phyloP scores from a whole-genome alignment of 805 yeast genomes.

The Kluyveromyces nonfermentans region DNA sequence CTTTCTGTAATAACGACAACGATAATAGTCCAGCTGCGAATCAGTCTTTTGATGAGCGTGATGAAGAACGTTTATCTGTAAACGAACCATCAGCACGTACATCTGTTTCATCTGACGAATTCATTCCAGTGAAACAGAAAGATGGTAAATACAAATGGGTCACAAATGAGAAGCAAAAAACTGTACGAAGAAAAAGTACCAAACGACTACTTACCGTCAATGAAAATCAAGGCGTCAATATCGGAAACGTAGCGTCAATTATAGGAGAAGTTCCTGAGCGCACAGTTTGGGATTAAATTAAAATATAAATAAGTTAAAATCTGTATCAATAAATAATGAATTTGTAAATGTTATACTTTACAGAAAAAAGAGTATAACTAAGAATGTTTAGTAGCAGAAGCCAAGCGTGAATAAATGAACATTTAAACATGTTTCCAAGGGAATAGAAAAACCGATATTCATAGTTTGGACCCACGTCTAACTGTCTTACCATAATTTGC shows the following conservation, averaged over 20 bases:
- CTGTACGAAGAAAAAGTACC: slow-evolving; percentile 23
- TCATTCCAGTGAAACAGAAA: slow-evolving; percentile 28
- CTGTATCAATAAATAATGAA: background rate
- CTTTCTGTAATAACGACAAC: slow-evolving; percentile 21
- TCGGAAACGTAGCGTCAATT: slow-evolving; percentile 25
- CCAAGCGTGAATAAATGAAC: no score
- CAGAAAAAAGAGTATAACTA: no score
- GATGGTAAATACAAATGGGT: slow-evolving; percentile 23
- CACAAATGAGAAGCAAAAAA: slow-evolving; percentile 12
- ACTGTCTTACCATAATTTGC: slow-evolving; percentile 51
- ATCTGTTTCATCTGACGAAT: slow-evolving; percentile 22
- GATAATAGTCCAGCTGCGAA: background rate
- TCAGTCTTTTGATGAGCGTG: background rate
- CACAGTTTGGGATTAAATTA: slow-evolving; percentile 1
- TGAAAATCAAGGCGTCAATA: slow-evolving; percentile 27
- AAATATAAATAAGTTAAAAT: background rate
- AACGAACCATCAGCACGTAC: slow-evolving; percentile 1
- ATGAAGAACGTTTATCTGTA: background rate
- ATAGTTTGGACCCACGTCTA: slow-evolving; percentile 16
- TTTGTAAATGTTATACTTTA: background rate
- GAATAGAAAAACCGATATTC: no score
- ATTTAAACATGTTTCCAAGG: no score
- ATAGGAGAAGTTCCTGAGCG: slow-evolving; percentile 27
- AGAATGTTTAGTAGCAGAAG: background rate
- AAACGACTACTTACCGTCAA: slow-evolving; percentile 32